Base-by-base conservation (phyloP, 2,329 filamentous ascomycete genomes). In the Colletotrichum paranaense region DNA sequence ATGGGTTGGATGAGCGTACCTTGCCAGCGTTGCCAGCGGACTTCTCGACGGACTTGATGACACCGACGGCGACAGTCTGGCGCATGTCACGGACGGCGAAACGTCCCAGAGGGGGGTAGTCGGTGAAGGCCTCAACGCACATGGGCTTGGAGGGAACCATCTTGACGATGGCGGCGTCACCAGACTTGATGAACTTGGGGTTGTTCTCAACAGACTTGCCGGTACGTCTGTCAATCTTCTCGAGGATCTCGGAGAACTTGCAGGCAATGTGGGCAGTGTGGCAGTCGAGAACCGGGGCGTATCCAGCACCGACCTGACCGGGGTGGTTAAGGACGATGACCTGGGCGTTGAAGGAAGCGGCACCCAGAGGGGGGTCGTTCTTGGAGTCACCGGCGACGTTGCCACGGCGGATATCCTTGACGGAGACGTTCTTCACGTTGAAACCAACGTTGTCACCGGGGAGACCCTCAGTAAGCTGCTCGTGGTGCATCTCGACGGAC, bases 351-450 rank as follows among this genome's bases (percentile, higher is more conserved):
- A 99, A 99, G 83, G 93, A 95, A 83, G 96, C 95, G 84, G 91
- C 92, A 83, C 91, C 97, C 85, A 88, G 86, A 79, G 97, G 95
- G 82, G 97, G 97, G 90, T 99, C 97, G 91, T 97, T 97, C 95
- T 99, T 99, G 92, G 94, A 96, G 95, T 99, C 97, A 95, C 95
- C 95, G 83, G 94, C 94, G 82, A 99, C 97, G 93, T 99, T 98
- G 85, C 97, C 97, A 97, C 97, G 97, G 89, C 97, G 97, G 85
- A 99, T 98, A 88, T 99, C 97, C 95, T 99, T 99, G 90, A 99
- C 97, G 88, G 97, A 98, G 84, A 99, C 97, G 97, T 99, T 99
- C 95, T 99, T 99, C 90, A 99, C 96, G 94, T 99, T 99, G 95
- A 99, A 99, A 83, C 97, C 97, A 87, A 99, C 97, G 92, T 99